Conservation (phyloP, 2,329 filamentous ascomycete species). For the Colletotrichum caudatum region DNA sequence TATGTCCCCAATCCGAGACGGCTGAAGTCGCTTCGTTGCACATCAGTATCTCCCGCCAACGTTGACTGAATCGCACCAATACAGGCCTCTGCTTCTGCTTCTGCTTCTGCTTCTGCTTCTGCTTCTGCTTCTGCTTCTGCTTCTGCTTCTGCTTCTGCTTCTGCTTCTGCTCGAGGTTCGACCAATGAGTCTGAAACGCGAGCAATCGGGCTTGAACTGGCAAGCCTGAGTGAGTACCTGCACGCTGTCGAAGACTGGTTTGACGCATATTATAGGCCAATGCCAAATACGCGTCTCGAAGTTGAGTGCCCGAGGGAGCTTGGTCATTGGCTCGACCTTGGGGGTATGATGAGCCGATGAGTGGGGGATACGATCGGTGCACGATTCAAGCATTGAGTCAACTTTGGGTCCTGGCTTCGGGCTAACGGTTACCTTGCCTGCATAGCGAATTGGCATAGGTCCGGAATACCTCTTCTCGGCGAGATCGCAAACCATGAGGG, state of each 20-base stretch:
- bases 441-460: slow-evolving; percentile 27
- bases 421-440: slow-evolving; percentile 28
- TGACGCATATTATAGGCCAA: slow-evolving; percentile 17
- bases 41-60: slow-evolving; percentile 8
- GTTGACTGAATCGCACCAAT: slow-evolving; percentile 26
- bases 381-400: slow-evolving; percentile 38
- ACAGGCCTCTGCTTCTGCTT: not conserved
- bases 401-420: slow-evolving; percentile 26
- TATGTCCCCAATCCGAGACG: slow-evolving; percentile 21
- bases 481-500: slow-evolving; percentile 12
- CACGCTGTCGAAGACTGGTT: not conserved
- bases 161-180: slow-evolving; percentile 2
- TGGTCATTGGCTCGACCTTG: slow-evolving; percentile 23
- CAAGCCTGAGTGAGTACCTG: not conserved
- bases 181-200: slow-evolving; percentile 19
- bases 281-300: slow-evolving; percentile 27
- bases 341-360: slow-evolving; percentile 20
- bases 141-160: not conserved
- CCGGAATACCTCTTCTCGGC: slow-evolving; percentile 12
- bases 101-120: not conserved
- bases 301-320: slow-evolving; percentile 17
- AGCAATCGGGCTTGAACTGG: slow-evolving; percentile 12
- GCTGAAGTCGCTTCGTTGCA: slow-evolving; percentile 19
- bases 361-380: slow-evolving; percentile 38
- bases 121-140: not conserved